A percentile compares a stretch with the other conserved stretches of the same genome.
Conservation (phyloP, 495 filamentous ascomycete species). For the Platismatia glauca region DNA sequence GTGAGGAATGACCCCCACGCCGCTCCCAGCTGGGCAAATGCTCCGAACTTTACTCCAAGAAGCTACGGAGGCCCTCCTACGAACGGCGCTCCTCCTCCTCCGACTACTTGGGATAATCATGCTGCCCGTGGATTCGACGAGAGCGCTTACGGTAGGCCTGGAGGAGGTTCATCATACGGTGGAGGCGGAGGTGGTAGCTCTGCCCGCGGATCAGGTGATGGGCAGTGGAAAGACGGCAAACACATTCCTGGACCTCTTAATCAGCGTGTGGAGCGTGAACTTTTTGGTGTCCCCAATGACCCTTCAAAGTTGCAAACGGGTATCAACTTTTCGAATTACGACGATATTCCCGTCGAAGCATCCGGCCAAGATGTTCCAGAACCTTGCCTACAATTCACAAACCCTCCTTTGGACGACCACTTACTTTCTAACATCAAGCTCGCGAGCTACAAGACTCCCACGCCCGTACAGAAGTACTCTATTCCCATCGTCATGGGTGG, state of each 20-base stretch:
- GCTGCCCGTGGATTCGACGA: constrained; percentile 48
- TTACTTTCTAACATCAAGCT: constrained; percentile 84
- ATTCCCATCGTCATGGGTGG: constrained; percentile 95
- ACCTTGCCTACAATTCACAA: constrained; percentile 78
- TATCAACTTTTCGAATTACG: constrained; percentile 99
- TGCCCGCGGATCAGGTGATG: constrained; percentile 79
- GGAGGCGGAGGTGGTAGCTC: constrained; percentile 39
- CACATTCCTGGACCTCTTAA: constrained; percentile 85
- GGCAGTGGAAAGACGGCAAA: constrained; percentile 93
- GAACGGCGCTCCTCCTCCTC: constrained; percentile 35
- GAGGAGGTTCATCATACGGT: constrained; percentile 32
- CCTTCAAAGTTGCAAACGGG: constrained; percentile 90
- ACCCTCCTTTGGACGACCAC: constrained; percentile 90
- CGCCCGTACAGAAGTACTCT: constrained; percentile 96
- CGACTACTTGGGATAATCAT: constrained; percentile 32
- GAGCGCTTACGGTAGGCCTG: constrained; percentile 59
- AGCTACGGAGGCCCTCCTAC: constrained; percentile 26
- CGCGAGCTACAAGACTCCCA: constrained; percentile 87
- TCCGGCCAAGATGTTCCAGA: constrained; percentile 92
- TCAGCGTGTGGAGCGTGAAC: constrained; percentile 81
- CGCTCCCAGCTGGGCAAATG: constrained; percentile 52
- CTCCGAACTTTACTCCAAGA: constrained; percentile 61
- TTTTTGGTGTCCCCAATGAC: constrained; percentile 90
- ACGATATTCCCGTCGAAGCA: constrained; percentile 96
- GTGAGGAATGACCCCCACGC: constrained; percentile 23